A percentile compares a stretch with the other conserved stretches of the same genome.
Evolutionary conservation across 2,329 filamentous ascomycete species (phyloP).

Genomic region (Fusarium equiseti): DNA sequence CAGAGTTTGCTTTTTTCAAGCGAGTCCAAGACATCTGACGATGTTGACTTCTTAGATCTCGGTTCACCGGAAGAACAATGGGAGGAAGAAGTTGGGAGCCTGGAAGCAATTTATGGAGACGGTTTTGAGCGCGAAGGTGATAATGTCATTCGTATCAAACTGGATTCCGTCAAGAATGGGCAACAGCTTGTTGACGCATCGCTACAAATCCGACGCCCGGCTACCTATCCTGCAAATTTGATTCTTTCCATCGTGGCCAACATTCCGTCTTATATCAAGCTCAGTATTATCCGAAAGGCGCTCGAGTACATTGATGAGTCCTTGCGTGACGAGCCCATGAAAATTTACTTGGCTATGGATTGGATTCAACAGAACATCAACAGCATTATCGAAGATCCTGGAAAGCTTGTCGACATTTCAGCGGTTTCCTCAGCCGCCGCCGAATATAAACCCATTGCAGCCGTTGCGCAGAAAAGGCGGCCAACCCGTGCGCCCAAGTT

Average conservation of each 20-base stretch:
- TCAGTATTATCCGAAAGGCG: constrained; percentile 85
- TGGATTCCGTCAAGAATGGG: constrained; percentile 68
- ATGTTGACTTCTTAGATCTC: constrained; percentile 60
- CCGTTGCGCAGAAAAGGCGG: constrained; percentile 48
- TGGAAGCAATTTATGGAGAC: constrained; percentile 89
- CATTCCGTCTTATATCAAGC: constrained; percentile 90
- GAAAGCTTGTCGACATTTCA: constrained; percentile 85
- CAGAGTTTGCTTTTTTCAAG: constrained; percentile 65
- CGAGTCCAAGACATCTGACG: constrained; percentile 13
- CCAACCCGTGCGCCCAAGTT: constrained; percentile 64
- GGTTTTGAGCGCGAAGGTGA: constrained; percentile 71
- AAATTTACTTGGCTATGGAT: constrained; percentile 87
- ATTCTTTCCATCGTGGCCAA: constrained; percentile 77
- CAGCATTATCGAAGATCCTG: constrained; percentile 85
- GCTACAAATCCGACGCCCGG: constrained; percentile 77
- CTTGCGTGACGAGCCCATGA: constrained; percentile 86
- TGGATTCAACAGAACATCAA: constrained; percentile 91
- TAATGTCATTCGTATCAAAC: constrained; percentile 76
- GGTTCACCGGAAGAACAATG: constrained; percentile 74
- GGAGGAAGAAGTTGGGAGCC: constrained; percentile 85
- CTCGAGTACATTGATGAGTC: constrained; percentile 77
- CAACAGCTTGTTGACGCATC: constrained; percentile 64
- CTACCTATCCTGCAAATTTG: constrained; percentile 77
- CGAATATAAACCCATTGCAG: constrained; percentile 58
- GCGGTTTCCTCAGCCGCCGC: constrained; percentile 77